Percentiles rank a stretch among this genome's conserved stretches.
phyloP scores from a whole-genome alignment of 2,329 filamentous ascomycete genomes.

The Cercospora sp. region DNA sequence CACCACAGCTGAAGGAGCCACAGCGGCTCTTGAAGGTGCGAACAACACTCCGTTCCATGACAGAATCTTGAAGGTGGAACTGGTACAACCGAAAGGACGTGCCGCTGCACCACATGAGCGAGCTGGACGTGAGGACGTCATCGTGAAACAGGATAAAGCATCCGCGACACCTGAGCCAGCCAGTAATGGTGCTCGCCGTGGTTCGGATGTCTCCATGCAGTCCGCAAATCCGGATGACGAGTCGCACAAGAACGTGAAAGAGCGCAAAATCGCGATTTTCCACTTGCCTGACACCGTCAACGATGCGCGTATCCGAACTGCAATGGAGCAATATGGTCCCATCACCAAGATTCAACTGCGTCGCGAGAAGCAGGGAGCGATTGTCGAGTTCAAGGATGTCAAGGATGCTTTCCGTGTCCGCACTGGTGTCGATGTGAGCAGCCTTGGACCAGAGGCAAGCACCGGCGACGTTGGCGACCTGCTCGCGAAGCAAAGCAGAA shows the following conservation, averaged over 20 bases:
- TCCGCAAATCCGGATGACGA: slow-evolving; percentile 25
- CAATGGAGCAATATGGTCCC: slow-evolving; percentile 69
- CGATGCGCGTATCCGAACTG: slow-evolving; percentile 72
- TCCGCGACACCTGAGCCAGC: slow-evolving; percentile 32
- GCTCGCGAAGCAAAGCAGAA: slow-evolving; percentile 45
- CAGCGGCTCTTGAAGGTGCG: slow-evolving; percentile 35
- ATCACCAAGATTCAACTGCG: slow-evolving; percentile 76
- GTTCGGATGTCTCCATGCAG: slow-evolving; percentile 35
- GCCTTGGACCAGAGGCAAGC: slow-evolving; percentile 42
- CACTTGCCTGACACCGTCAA: slow-evolving; percentile 91
- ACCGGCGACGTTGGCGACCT: slow-evolving; percentile 56
- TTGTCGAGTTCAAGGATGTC: slow-evolving; percentile 75
- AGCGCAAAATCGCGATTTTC: slow-evolving; percentile 77
- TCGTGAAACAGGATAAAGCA: slow-evolving; percentile 31
- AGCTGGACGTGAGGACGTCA: slow-evolving; percentile 35
- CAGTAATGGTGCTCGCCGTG: slow-evolving; percentile 28
- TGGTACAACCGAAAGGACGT: slow-evolving; percentile 34
- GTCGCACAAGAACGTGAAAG: slow-evolving; percentile 39
- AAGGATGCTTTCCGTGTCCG: slow-evolving; percentile 70
- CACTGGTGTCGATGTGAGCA: slow-evolving; percentile 46
- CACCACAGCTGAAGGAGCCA: slow-evolving; percentile 52
- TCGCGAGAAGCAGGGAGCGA: slow-evolving; percentile 79
- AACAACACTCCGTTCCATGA: slow-evolving; percentile 39
- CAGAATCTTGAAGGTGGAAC: slow-evolving; percentile 39
- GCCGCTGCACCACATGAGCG: slow-evolving; percentile 34